These are phyloP conservation scores for Myxozyma melibiosi DNA, from an alignment of 805 yeast species.

Conservation along the genomic window DNA sequence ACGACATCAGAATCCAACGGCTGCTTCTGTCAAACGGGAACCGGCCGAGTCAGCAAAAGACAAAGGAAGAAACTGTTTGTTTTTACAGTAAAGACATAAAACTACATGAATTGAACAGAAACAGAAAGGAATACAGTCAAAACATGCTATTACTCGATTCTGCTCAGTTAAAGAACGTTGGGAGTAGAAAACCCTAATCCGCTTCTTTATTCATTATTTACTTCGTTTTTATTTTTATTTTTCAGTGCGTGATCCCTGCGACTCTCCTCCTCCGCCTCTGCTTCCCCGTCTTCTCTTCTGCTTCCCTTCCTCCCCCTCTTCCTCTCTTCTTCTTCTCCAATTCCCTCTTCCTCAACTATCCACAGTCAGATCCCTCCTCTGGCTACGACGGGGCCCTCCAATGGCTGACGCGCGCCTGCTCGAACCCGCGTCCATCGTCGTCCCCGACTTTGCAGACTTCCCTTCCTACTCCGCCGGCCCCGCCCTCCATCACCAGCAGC, in stretches of 20 bases:
- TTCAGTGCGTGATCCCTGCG: neutral
- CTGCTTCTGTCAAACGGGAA: too few species aligned
- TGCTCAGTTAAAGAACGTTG: too few species aligned
- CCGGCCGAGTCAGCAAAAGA: too few species aligned
- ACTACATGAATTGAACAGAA: too few species aligned
- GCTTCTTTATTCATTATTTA: too few species aligned
- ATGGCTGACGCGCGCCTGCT: slow-evolving; percentile 7
- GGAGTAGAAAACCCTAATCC: too few species aligned
- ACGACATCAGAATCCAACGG: too few species aligned
- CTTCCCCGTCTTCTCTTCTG: neutral
- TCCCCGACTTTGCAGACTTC: slow-evolving; percentile 28
- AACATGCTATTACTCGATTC: too few species aligned
- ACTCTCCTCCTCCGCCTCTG: neutral
- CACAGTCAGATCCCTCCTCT: neutral
- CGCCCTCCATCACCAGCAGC: slow-evolving; percentile 5
- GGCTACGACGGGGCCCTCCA: neutral
- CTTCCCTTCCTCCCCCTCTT: neutral
- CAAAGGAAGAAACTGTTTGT: too few species aligned
- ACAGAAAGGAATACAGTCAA: too few species aligned
- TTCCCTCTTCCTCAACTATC: neutral
- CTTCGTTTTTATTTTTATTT: too few species aligned
- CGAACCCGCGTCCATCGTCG: slow-evolving; percentile 11
- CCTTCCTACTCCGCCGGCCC: slow-evolving; percentile 19
- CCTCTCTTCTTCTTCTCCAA: neutral
- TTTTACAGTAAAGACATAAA: too few species aligned